Percentiles rank a stretch among this genome's conserved stretches.
Evolutionary conservation across 805 yeast genomes (phyloP).

Genomic region (Candida quercuum): DNA sequence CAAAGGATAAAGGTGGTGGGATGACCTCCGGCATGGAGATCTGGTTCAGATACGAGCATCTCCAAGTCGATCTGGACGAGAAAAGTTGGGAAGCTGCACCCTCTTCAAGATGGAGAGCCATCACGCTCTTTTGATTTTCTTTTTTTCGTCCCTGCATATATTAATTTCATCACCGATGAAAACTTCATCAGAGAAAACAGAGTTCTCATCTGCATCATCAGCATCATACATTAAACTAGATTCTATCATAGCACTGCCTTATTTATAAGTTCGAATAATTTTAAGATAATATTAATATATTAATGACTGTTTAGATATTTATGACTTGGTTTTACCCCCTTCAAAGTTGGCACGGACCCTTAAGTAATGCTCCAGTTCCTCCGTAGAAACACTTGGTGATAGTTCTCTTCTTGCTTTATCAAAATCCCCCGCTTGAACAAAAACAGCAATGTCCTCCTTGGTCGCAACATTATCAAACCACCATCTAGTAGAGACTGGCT

Average conservation of each 20-base stretch:
- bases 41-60: conserved; percentile 33
- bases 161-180: too few species aligned
- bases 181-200: too few species aligned
- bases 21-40: conserved; percentile 26
- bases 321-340: conserved; percentile 36
- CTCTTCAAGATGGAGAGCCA: conserved; percentile 22
- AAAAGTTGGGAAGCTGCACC: conserved; percentile 31
- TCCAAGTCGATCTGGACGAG: conserved; percentile 32
- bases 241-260: too few species aligned
- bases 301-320: too few species aligned
- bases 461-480: conserved; percentile 87
- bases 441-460: conserved; percentile 58
- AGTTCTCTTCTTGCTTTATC: conserved; percentile 66
- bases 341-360: conserved; percentile 79
- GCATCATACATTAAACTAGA: conserved; percentile 6
- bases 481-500: conserved; percentile 61
- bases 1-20: conserved; percentile 38
- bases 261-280: too few species aligned
- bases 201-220: too few species aligned
- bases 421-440: conserved; percentile 70
- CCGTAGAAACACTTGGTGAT: conserved; percentile 81
- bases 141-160: too few species aligned
- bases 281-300: too few species aligned
- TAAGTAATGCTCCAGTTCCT: conserved; percentile 79
- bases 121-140: conserved; percentile 16